These are phyloP conservation scores for Neurospora sublineolata DNA, from an alignment of 495 filamentous ascomycete species.

Conservation along the genomic window DNA sequence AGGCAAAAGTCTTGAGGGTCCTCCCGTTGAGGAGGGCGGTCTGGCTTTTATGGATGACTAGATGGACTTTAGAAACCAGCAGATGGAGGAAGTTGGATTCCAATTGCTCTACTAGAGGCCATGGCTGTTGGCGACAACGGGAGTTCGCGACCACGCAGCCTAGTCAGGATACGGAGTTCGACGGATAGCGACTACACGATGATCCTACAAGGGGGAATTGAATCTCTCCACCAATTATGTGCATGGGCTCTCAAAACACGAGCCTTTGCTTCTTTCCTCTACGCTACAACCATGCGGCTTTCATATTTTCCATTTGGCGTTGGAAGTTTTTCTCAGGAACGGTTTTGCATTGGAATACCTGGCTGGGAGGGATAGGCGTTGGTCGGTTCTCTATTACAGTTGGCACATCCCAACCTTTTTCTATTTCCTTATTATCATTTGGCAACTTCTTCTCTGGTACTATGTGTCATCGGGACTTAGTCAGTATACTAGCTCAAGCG, in stretches of 20 bases:
- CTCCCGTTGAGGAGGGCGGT: background rate
- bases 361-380: background rate
- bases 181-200: background rate
- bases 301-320: background rate
- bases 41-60: background rate
- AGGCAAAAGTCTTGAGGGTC: background rate
- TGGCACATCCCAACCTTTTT: background rate
- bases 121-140: background rate
- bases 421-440: background rate
- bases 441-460: too few relatives aligned
- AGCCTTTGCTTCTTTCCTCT: background rate
- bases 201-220: background rate
- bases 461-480: background rate
- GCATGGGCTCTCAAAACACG: background rate
- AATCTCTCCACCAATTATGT: background rate
- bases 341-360: background rate
- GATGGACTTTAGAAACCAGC: background rate
- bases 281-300: background rate
- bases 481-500: background rate
- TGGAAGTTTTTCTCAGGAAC: background rate
- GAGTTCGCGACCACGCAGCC: background rate
- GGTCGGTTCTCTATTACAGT: background rate
- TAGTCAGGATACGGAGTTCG: background rate
- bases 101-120: background rate
- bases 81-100: background rate